Evolutionary conservation across 805 yeast genomes (phyloP), one percentile per base, ranked within the genome.

Genomic region (Isabelozyma heimii): DNA sequence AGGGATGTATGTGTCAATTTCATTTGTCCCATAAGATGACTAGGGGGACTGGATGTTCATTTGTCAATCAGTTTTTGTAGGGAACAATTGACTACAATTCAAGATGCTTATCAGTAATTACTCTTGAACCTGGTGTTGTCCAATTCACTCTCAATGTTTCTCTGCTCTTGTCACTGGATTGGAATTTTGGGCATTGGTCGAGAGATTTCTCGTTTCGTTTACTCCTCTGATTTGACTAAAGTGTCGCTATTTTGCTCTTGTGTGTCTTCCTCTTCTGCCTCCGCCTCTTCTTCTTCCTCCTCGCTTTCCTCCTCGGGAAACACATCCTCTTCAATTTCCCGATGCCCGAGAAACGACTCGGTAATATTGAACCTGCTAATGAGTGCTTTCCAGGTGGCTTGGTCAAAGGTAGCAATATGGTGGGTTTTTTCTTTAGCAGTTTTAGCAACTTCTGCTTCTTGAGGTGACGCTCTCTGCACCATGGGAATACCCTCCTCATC

Each of bases 361-460:
- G 76, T 78, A 33, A 91, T 86, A 42, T 77, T 65, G 56, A 76
- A 83, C 44, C 69, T 73, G 13, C 79, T 63, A 1, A 88, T 76
- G 44, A 89, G 63, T 30, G 67, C 66, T 48, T 69, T 53, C 96
- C 96, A 90, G 0, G 89, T 79, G 1, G 69, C 71, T 59, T 80
- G 76, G 57, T 88, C 89, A 54, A 91, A 64, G 39, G 84, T 82
- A 46, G 91, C 86, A 13, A 91, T 85, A 45, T 86, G 80, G 66
- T 91, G 97, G n/a, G 62, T 58, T n/a, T 61, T 46, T 69, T 67
- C 45, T 53, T 64, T 57, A 38, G 63, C 61, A 4, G 54, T 50
- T 45, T 50, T 62, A 65, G 24, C 56, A 41, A 28, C 60, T 62
- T 47, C 57, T 44, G 14, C 56, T 47, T 51, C 67, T 17, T 50